Percentiles rank a stretch among this genome's conserved stretches.
Evolutionary conservation across 179 eudicot genomes (phyloP).

Genomic region (Silene noctiflora): DNA sequence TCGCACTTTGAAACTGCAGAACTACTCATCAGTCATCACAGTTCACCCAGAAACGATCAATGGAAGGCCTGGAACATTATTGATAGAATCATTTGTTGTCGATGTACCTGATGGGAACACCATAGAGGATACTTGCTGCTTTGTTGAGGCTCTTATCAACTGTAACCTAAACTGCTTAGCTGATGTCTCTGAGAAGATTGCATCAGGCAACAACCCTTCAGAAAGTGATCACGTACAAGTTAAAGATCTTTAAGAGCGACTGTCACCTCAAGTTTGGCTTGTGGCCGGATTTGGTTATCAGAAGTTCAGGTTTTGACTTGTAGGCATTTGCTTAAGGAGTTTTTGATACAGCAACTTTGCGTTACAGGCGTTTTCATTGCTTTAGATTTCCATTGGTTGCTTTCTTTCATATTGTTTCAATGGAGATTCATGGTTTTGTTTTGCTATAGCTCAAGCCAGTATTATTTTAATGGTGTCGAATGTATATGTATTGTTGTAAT

Average conservation of each 20-base stretch:
- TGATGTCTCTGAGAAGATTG: conserved; percentile 41
- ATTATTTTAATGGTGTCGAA: conserved; percentile 6
- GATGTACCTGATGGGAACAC: conserved; percentile 49
- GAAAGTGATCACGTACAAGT: conserved; percentile 5
- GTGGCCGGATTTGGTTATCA: background rate
- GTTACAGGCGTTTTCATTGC: conserved; percentile 11
- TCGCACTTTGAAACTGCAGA: conserved; percentile 27
- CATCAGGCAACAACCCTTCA: conserved; percentile 17
- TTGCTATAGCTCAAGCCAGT: background rate
- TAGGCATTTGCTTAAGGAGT: conserved; percentile 20
- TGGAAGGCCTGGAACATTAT: conserved; percentile 42
- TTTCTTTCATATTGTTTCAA: background rate
- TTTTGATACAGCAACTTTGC: conserved; percentile 16
- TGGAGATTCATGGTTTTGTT: conserved; percentile 15
- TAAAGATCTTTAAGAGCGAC: background rate
- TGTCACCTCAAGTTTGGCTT: background rate
- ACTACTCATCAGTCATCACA: conserved; percentile 46
- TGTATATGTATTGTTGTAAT: background rate
- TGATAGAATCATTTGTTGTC: conserved; percentile 43
- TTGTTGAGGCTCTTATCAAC: conserved; percentile 41
- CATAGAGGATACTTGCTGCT: conserved; percentile 41
- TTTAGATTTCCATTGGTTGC: background rate
- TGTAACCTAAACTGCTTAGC: conserved; percentile 47
- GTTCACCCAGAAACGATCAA: conserved; percentile 45
- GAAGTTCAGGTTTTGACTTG: conserved; percentile 2